Base-by-base conservation (phyloP, 345 rosid genomes). In the Aegle marmelos region DNA sequence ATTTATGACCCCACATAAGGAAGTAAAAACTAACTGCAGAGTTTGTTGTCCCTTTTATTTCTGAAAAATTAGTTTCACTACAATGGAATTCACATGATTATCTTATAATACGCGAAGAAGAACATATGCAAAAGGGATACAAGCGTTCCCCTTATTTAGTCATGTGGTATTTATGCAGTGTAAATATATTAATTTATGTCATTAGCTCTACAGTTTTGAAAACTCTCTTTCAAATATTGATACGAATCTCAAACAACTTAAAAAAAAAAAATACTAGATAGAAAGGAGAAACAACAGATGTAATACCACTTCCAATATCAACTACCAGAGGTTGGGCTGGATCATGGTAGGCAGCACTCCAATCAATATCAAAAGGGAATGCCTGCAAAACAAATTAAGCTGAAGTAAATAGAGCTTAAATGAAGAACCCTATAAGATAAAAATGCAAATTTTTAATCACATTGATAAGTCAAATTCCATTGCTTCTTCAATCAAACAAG, bases 241-340 rank as follows among this genome's bases (percentile, higher is more conserved):
- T 34, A 22, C 16, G 10, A 37, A 56, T 72, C 64, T 48, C 17
- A 65, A 33, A 69, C 8, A 70, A 68, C 17, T 58, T 73, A 59
- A 53, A 34, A 6, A 30, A 6, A 30, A 37, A 34, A 78, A 70
- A 77, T 60, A 75, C 30, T 53, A 57, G 27, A 77, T 16, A n/a
- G 66, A 28, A 7, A 33, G 4, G 7, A 22, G 68, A 45, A 72
- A 68, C 34, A 58, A 50, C 57, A n/a, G 72, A 73, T 70, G 36
- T 33, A 62, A 68, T 87, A 91, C 93, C 95, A 63, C 93, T 83
- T 86, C 95, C 95, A 77, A 91, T 85, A 83, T 91, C 95, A 78
- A 91, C 92, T 25, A 86, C 85, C 86, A 91, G 85, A 41, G 92
- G 89, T 73, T 76, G 87, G 70, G 85, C 73, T 39, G 90, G 83